Evolutionary conservation across 495 filamentous ascomycete genomes (phyloP).

Genomic region (Penicillium coprophilum): DNA sequence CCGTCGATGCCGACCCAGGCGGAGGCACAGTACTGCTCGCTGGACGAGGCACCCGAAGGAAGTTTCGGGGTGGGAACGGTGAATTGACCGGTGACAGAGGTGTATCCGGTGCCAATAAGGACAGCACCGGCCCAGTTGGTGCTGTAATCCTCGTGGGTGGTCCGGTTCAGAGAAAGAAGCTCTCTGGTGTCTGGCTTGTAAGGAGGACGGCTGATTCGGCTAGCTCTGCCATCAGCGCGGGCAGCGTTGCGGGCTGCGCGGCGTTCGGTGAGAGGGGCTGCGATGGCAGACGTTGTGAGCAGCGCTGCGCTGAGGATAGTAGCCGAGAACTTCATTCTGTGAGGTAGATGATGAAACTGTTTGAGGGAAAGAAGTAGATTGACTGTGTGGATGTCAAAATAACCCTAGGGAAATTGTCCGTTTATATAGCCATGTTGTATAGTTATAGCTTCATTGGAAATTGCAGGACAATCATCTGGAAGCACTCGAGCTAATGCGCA

Average conservation of each 20-base stretch:
- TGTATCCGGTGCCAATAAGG: constrained; percentile 41
- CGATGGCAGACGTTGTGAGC: constrained; percentile 25
- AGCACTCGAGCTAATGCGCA: neutral
- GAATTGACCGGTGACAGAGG: constrained; percentile 45
- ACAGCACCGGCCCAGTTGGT: constrained; percentile 54
- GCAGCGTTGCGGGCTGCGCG: constrained; percentile 19
- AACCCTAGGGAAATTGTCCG: neutral
- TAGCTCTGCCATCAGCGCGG: constrained; percentile 3
- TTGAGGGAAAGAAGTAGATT: neutral
- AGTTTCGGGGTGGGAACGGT: constrained; percentile 44
- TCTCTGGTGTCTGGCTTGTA: neutral
- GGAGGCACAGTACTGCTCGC: constrained; percentile 41
- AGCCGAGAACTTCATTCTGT: constrained; percentile 34
- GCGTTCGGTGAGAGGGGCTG: constrained; percentile 28
- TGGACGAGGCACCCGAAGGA: constrained; percentile 35
- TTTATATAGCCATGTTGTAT: neutral
- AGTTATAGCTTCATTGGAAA: too few species aligned
- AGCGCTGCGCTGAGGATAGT: constrained; percentile 21
- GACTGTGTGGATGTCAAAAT: neutral
- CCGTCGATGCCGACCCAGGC: constrained; percentile 58
- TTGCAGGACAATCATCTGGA: neutral
- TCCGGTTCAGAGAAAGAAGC: neutral
- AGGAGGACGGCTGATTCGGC: constrained; percentile 6
- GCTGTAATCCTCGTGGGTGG: constrained; percentile 33
- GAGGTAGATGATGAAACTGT: neutral